Conservation (phyloP, 345 rosid species). For the Lepidium didymum region DNA sequence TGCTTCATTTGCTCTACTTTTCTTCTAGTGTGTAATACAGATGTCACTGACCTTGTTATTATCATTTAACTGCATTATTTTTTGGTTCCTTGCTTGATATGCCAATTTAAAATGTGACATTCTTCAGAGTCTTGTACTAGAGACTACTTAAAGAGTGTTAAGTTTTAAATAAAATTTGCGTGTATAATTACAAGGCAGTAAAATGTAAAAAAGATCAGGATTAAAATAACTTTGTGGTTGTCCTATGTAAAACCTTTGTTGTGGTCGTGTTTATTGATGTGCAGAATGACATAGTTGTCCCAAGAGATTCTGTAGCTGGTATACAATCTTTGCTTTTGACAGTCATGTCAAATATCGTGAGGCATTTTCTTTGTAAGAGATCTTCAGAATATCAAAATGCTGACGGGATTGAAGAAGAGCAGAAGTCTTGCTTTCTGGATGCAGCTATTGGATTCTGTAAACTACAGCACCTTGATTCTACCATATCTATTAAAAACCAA, state of each 20-base stretch:
- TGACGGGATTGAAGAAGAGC: slow-evolving; percentile 61
- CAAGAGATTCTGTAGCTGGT: slow-evolving; percentile 43
- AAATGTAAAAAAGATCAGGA: background rate
- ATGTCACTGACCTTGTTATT: slow-evolving; percentile 1
- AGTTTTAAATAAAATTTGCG: background rate
- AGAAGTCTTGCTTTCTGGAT: slow-evolving; percentile 57
- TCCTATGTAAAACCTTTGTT: background rate
- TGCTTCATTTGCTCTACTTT: too few species aligned
- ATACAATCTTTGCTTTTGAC: slow-evolving; percentile 72
- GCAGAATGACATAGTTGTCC: slow-evolving; percentile 47
- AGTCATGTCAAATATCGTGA: slow-evolving; percentile 68
- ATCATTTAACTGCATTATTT: slow-evolving; percentile 7
- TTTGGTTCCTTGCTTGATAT: slow-evolving; percentile 13
- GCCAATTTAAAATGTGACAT: background rate
- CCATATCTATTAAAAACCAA: slow-evolving; percentile 59
- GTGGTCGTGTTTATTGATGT: slow-evolving; percentile 14
- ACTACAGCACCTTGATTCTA: slow-evolving; percentile 74
- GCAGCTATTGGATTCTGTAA: slow-evolving; percentile 89
- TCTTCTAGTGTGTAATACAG: background rate
- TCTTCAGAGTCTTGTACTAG: background rate
- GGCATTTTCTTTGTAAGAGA: slow-evolving; percentile 52
- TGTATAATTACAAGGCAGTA: background rate
- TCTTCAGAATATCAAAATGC: slow-evolving; percentile 33
- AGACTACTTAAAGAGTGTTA: background rate
- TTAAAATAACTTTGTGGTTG: background rate